Conservation (phyloP, 2,329 filamentous ascomycete species). For the Phyllosticta citriasiana region DNA sequence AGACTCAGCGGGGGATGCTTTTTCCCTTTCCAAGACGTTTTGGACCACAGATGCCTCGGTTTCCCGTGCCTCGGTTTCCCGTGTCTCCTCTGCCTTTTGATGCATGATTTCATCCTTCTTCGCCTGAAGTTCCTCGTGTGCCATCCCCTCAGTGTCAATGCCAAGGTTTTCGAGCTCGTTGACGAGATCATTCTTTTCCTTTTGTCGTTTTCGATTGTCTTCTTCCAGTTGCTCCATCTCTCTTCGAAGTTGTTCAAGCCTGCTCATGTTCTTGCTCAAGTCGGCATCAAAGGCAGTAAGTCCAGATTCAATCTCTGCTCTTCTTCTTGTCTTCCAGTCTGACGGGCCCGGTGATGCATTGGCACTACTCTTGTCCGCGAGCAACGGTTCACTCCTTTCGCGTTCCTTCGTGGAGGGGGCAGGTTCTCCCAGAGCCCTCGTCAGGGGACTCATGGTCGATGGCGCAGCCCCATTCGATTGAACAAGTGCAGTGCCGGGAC, state of each 20-base stretch:
- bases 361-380: background rate
- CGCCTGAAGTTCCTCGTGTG: slow-evolving; percentile 35
- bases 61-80: background rate
- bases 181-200: slow-evolving; percentile 33
- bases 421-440: background rate
- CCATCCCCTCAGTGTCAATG: slow-evolving; percentile 38
- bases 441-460: background rate
- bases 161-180: slow-evolving; percentile 40
- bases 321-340: slow-evolving; percentile 31
- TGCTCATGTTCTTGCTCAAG: slow-evolving; percentile 29
- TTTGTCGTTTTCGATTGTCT: slow-evolving; percentile 30
- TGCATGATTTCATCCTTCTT: slow-evolving; percentile 29
- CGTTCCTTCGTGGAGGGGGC: background rate
- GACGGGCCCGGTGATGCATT: background rate
- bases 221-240: slow-evolving; percentile 36
- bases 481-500: background rate
- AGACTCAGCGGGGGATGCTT: background rate
- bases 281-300: slow-evolving; percentile 38
- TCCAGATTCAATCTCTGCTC: slow-evolving; percentile 39
- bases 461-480: background rate
- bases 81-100: slow-evolving; percentile 12
- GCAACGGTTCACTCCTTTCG: background rate
- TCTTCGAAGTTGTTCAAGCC: slow-evolving; percentile 29
- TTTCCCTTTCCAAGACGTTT: background rate
- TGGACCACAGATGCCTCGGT: background rate